These are phyloP conservation scores for Przewalskia tangutica DNA, from an alignment of 257 asterid species.

Conservation along the genomic window DNA sequence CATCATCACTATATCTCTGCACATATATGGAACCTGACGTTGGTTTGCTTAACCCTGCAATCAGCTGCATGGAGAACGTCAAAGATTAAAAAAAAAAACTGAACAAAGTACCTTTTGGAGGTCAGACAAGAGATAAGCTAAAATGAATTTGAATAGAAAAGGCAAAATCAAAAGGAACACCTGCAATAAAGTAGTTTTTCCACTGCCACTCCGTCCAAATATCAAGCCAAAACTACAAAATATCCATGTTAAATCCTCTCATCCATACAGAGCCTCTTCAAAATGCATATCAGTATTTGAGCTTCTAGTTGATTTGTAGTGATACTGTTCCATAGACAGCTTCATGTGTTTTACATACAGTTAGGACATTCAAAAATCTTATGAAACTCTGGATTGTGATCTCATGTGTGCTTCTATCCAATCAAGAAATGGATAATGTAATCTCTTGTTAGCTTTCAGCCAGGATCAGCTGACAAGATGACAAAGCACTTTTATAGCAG, in stretches of 20 bases:
- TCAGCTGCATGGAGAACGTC: constrained; percentile 41
- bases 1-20: constrained; percentile 56
- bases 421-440: neutral
- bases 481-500: neutral
- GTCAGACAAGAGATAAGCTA: neutral
- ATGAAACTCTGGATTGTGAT: neutral
- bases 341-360: neutral
- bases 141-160: neutral
- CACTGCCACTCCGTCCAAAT: constrained; percentile 94
- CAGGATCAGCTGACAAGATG: neutral
- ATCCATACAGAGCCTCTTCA: neutral
- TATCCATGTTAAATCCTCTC: constrained; percentile 1
- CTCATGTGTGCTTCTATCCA: too few species aligned
- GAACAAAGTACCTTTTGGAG: neutral
- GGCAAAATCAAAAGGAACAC: constrained; percentile 22
- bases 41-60: constrained; percentile 89
- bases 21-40: constrained; percentile 66
- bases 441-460: neutral
- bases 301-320: neutral
- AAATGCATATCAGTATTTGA: constrained; percentile 1
- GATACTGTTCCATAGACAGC: neutral
- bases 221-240: constrained; percentile 68
- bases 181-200: constrained; percentile 93
- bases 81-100: constrained; percentile 3
- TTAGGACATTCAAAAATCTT: neutral